Evolutionary conservation across 345 rosid species (phyloP).

Genomic region (thale cress (Arabidopsis thaliana)): DNA sequence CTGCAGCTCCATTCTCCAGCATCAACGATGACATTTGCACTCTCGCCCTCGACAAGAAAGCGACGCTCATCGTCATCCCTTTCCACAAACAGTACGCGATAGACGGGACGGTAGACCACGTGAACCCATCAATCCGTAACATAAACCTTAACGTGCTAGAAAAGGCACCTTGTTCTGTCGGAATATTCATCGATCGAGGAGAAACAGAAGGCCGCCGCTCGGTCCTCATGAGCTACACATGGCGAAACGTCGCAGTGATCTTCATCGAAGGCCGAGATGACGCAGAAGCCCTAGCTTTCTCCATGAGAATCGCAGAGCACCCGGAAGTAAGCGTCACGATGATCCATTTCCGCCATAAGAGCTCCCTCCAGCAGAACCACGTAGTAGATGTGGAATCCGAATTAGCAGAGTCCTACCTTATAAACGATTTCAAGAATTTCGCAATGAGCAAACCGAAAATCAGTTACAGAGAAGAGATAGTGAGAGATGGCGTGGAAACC

Average conservation of each 20-base stretch:
- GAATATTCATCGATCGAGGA: slow-evolving; percentile 54
- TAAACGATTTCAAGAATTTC: slow-evolving; percentile 38
- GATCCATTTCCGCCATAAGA: slow-evolving; percentile 45
- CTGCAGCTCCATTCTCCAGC: slow-evolving; percentile 57
- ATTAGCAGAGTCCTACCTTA: slow-evolving; percentile 20
- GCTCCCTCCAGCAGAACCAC: neutral
- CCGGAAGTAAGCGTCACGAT: slow-evolving; percentile 43
- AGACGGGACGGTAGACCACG: slow-evolving; percentile 46
- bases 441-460: slow-evolving; percentile 30
- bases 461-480: slow-evolving; percentile 44
- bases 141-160: slow-evolving; percentile 57
- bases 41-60: slow-evolving; percentile 60
- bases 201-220: slow-evolving; percentile 30
- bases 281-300: slow-evolving; percentile 43
- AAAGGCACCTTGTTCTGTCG: slow-evolving; percentile 60
- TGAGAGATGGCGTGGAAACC: slow-evolving; percentile 48
- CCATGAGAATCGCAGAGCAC: slow-evolving; percentile 45
- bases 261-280: slow-evolving; percentile 50
- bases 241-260: slow-evolving; percentile 46
- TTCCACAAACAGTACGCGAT: slow-evolving; percentile 55
- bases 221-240: slow-evolving; percentile 6
- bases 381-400: neutral
- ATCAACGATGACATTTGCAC: slow-evolving; percentile 68
- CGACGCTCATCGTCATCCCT: slow-evolving; percentile 56
- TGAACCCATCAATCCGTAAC: slow-evolving; percentile 39